Conservation (phyloP, 495 filamentous ascomycete genomes). For the Aspergillus homomorphus region DNA sequence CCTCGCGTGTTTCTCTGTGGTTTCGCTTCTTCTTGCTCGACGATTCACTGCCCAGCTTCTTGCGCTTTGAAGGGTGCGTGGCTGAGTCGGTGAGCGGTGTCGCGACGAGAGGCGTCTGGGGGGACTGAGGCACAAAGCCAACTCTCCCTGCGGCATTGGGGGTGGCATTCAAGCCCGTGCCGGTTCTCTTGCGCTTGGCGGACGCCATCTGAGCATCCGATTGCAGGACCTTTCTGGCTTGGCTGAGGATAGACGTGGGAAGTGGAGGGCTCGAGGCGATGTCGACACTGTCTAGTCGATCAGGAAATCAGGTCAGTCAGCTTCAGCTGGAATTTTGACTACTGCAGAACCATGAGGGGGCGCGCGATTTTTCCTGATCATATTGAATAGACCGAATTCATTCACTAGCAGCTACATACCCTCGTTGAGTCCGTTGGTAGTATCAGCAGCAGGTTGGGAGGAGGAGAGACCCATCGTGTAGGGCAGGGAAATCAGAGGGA, state of each 20-base stretch:
- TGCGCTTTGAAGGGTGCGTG: slow-evolving; percentile 9
- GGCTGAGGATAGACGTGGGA: background rate
- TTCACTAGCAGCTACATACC: background rate
- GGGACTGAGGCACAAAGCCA: background rate
- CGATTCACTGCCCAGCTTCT: background rate
- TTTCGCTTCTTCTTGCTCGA: background rate
- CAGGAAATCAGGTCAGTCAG: background rate
- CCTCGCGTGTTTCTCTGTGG: background rate
- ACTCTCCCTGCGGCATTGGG: background rate
- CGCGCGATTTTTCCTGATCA: background rate
- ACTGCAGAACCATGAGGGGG: background rate
- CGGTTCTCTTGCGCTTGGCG: background rate
- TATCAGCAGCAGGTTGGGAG: background rate
- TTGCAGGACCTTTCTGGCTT: background rate
- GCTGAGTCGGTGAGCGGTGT: background rate
- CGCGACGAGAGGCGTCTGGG: background rate
- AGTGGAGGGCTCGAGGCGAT: background rate
- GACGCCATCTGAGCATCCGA: background rate
- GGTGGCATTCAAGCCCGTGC: background rate
- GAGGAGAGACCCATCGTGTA: background rate
- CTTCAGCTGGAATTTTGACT: background rate
- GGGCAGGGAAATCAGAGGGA: no score
- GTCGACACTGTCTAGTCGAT: background rate
- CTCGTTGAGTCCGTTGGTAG: background rate
- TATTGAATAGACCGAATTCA: background rate